Base-by-base conservation (phyloP, 768 basidiomycete species). In the Leccinum sublutescens region DNA sequence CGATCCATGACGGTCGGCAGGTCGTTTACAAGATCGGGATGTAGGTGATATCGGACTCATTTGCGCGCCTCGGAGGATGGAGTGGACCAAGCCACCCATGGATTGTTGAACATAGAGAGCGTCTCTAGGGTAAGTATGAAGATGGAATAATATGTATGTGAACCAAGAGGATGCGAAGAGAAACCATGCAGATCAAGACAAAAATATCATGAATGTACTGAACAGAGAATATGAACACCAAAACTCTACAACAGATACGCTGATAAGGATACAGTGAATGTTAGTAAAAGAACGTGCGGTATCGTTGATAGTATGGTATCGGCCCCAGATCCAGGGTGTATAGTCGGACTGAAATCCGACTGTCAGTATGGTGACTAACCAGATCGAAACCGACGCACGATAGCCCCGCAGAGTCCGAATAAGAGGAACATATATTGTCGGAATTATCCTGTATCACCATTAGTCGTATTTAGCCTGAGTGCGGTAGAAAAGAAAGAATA, bases 341-440 rank as follows among this genome's bases (percentile, higher is more conserved):
- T 66, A 19, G 75, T 66, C 11, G 75, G 74, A 2, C 75, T 76
- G 51, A n/a, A 50, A 34, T 21, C 9, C 19, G n/a, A 29, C 8
- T 45, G 23, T 70, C 49, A 71, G 58, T 17, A 54, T 6, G 25
- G 29, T 17, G 33, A 12, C 19, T 48, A 2, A 25, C 1, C 5
- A 14, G 1, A 50, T 21, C 21, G 49, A 58, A 21, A 45, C 19
- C 1, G 51, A 62, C 86, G 58, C 64, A 89, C 88, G 88, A 79
- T 60, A 87, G 70, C 27, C 84, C 85, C 64, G 83, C 82, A 52
- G 79, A 69, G 64, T 88, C 87, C 43, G 89, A 91, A 69, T 81
- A 91, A 0, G 89, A 90, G 27, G 86, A 80, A 67, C 89, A 91
- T 38, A 83, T 81, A 54, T 80, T 74, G 78, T 82, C 25, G 66